These are phyloP conservation scores for Erythrobasidium yunnanense DNA, from an alignment of 768 basidiomycete species.

Conservation along the genomic window DNA sequence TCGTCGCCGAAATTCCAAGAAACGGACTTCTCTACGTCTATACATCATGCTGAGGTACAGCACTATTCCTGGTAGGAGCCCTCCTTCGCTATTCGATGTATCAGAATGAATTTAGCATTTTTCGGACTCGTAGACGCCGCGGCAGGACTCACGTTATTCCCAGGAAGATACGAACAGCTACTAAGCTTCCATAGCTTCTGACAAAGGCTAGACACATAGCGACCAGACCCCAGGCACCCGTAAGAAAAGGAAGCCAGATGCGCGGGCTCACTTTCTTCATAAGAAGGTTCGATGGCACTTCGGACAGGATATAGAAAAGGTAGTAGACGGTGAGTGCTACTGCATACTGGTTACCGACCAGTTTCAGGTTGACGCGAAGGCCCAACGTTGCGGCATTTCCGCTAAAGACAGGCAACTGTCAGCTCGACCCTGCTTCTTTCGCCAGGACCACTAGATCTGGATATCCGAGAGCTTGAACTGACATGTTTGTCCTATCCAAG, in stretches of 20 bases:
- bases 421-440: no score
- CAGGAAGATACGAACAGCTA: background rate
- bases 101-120: no score
- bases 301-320: conserved; percentile 16
- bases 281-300: conserved; percentile 13
- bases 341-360: conserved; percentile 11
- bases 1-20: background rate
- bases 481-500: conserved; percentile 18
- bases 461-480: no score
- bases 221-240: conserved; percentile 3
- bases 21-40: background rate
- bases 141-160: background rate
- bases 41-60: conserved; percentile 5
- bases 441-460: no score
- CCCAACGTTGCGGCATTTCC: conserved; percentile 18
- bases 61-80: conserved; percentile 12
- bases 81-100: no score
- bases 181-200: background rate
- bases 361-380: background rate
- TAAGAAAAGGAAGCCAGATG: conserved; percentile 15
- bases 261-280: background rate
- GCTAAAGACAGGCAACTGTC: no score
- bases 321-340: conserved; percentile 19
- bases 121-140: no score
- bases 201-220: conserved; percentile 8